Evolutionary conservation across 305 asterid genomes (phyloP), one percentile per base, ranked within the genome.

Genomic region (Lippia alba): DNA sequence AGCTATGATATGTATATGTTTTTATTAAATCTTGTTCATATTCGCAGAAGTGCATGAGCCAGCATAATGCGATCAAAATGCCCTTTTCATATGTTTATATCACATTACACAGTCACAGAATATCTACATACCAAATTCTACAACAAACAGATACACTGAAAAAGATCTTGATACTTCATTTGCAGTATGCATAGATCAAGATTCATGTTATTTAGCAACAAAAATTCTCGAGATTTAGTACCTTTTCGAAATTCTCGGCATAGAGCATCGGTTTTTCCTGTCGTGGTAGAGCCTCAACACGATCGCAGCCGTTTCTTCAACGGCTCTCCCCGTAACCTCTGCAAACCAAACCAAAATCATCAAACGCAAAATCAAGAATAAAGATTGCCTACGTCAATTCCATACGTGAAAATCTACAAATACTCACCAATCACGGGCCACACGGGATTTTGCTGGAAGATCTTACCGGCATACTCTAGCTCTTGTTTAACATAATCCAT

Each of bases 271-370:
- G 65, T 86, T 91, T 76, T 91, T 91, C 56, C 97, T 75, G 77
- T 94, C 98, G 49, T 94, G 96, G 81, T 81, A 87, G 54, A 91
- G 92, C 63, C 92, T 80, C 71, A 94, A 83, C n/a, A 94, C 81
- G 58, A 91, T 75, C 20, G 97, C 97, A 15, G 96, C 98, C 6
- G 98, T 91, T 82, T 94, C 98, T 79, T 94, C 98, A 18, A 91
- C 84, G 16, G 98, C 98, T 80, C 81, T 94, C 30, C 77, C 86
- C 9, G 86, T 72, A 66, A 91, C 97, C 84, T 91, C 98, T 93
- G 97, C 82, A 77, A 76, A 39, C 75, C 78, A 66, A 56, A 19
- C 74, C 49, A 44, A 44, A 75, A 70, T 58, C 59, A 51, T 64
- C 5, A 18, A 50, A 34, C 7, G 16, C 41, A 3, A 48, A 68